Evolutionary conservation across 2,329 filamentous ascomycete species (phyloP), one percentile per base, ranked within the genome.

Genomic region (Colletotrichum lentis): DNA sequence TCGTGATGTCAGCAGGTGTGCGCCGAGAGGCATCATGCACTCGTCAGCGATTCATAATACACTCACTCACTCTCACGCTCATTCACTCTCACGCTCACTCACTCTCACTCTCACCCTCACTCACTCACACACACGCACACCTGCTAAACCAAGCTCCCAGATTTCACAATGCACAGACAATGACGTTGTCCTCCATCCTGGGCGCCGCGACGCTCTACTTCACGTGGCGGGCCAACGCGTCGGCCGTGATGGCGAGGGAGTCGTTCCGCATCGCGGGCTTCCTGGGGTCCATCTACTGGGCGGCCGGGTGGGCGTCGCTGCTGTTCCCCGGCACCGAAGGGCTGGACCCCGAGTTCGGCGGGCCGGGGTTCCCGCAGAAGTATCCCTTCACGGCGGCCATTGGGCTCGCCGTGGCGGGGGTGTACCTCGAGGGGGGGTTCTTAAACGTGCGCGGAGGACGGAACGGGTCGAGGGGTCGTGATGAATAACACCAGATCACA

Each of bases 141-240:
- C 35, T 37, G 55, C 47, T 49, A 41, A 14, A 46, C 14, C 31
- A 46, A 24, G 7, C 43, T 37, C 37, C 20, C 65, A 78, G 78
- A 62, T 82, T 82, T 70, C 80, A 82, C 73, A 79, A 78, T 61
- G 80, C 74, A 52, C 80, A 82, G 65, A 82, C 79, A 18, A 81
- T 82, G 60, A 75, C 71, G 20, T 73, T 82, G n/a, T 79, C 80
- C 14, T 64, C 80, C 3, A 62, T 77, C 39, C 78, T 83, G 2
- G 79, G 80, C 41, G 39, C 76, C 6, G 75, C 76, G 3, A 82
- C 79, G 5, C 72, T 82, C 41, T 81, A 76, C 73, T 80, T 79
- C 71, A 78, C 79, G 4, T 81, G 78, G 78, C 75, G 77, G 7
- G 60, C 49, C 27, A 63, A 70, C 16, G 41, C 71, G 31, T 70